phyloP scores from a whole-genome alignment of 306 rosid genomes.

The Psophocarpus tetragonolobus region DNA sequence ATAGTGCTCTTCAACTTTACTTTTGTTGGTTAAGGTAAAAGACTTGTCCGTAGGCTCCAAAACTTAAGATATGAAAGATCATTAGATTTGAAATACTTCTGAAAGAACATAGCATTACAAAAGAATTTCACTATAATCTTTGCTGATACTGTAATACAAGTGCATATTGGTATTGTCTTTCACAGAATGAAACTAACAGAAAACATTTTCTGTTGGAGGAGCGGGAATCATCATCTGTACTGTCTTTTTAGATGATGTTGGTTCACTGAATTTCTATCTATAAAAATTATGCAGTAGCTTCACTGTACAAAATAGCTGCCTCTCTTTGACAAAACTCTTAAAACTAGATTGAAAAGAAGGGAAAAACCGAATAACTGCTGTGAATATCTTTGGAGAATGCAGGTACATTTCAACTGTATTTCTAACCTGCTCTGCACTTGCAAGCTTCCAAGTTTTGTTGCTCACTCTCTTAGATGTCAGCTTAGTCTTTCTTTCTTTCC shows the following conservation, averaged over 20 bases:
- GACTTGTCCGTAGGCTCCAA: conserved; percentile 13
- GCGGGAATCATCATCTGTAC: conserved; percentile 40
- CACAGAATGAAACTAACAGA: conserved; percentile 27
- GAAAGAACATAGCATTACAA: conserved; percentile 40
- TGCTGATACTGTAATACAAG: conserved; percentile 41
- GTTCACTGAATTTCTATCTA: conserved; percentile 48
- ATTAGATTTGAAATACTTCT: conserved; percentile 32
- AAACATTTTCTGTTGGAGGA: conserved; percentile 39
- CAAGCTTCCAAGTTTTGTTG: conserved; percentile 31
- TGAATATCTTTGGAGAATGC: conserved; percentile 43
- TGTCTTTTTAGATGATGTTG: conserved; percentile 41
- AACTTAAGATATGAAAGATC: conserved; percentile 20
- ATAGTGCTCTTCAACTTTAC: background rate
- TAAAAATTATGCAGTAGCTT: conserved; percentile 42
- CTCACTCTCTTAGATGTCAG: conserved; percentile 38
- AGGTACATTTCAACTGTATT: conserved; percentile 38
- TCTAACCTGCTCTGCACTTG: conserved; percentile 49
- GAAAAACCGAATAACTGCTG: conserved; percentile 36
- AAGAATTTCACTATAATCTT: conserved; percentile 51
- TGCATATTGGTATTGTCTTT: conserved; percentile 43
- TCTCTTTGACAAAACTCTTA: conserved; percentile 41
- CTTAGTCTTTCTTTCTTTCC: conserved; percentile 41
- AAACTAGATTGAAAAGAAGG: conserved; percentile 34
- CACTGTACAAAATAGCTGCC: conserved; percentile 60
- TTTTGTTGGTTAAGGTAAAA: conserved; percentile 16